Evolutionary conservation across 169 alveolate genomes (phyloP), one percentile per base, ranked within the genome.

Genomic region (Cryptosporidium sp.): DNA sequence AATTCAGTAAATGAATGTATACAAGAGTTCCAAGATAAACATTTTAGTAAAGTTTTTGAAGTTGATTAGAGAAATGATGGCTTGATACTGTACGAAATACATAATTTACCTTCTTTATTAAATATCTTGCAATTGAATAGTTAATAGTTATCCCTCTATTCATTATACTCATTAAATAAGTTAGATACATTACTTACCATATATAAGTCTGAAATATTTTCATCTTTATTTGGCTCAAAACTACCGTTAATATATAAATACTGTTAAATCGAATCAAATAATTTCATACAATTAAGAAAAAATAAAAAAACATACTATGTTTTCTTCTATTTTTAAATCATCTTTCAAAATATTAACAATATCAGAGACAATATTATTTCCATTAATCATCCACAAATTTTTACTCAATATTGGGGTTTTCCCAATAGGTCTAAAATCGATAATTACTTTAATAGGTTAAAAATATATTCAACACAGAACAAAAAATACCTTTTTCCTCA

Each of bases 201-300:
- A 51, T 55, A 73, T 73, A 73, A 59, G 35, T 73, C 86, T 10
- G 45, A 73, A 52, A 73, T 73, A 55, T 29, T 48, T 73, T 73
- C 86, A n/a, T 73, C 71, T 18, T 55, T 14, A 59, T 73, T 73
- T 23, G 86, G 86, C 8, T 73, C 86, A 0, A 73, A 37, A 31
- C 86, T 52, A n/a, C 21, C 29, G 43, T 73, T 73, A 2, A 73
- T 73, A 58, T 73, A 73, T 37, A 73, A 37, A 55, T 73, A 58
- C 86, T 73, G 33, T 21, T 26, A n/a, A n/a, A 18, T 33, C 12
- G 2, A 61, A 61, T 61, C 6, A 61, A 33, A 12, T 12, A 61
- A 21, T 61, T 12, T 26, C 41, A 67, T 14, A 8, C 0, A 26
- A 8, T 6, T 33, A 0, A 33, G 35, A 10, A 35, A 58, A 33